A percentile compares a stretch with the other conserved stretches of the same genome.
These are phyloP conservation scores for Withania somnifera DNA, from an alignment of 305 asterid species.

Conservation along the genomic window DNA sequence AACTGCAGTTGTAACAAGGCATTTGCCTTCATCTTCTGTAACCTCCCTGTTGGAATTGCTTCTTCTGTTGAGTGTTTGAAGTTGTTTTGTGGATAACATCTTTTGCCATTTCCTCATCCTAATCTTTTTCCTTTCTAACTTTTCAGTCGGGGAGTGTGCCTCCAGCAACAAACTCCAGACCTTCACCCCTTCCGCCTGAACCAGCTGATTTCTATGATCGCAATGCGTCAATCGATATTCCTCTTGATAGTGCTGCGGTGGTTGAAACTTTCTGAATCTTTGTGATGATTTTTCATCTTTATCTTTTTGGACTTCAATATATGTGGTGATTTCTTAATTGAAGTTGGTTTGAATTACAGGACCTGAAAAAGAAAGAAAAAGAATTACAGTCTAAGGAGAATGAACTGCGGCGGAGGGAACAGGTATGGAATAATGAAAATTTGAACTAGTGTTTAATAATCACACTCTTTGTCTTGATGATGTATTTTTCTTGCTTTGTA, in stretches of 20 bases:
- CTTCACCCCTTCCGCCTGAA: conserved; percentile 87
- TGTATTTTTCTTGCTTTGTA: neutral
- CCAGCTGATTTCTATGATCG: conserved; percentile 89
- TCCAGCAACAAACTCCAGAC: conserved; percentile 61
- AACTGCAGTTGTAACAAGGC: neutral
- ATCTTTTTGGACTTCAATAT: neutral
- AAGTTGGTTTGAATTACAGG: conserved; percentile 22
- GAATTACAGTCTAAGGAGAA: conserved; percentile 79
- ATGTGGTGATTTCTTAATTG: conserved; percentile 1
- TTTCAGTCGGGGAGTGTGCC: conserved; percentile 65
- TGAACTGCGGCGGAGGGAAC: conserved; percentile 71
- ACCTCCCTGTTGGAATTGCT: neutral
- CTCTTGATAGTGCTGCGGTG: conserved; percentile 67
- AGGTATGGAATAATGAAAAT: conserved; percentile 30
- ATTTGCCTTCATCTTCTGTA: neutral
- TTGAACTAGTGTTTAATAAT: neutral
- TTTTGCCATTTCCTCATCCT: neutral
- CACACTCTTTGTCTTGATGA: neutral
- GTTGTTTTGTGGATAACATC: neutral
- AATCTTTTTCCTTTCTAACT: neutral
- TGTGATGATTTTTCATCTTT: neutral
- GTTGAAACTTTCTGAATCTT: neutral
- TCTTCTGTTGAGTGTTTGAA: neutral
- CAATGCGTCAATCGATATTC: conserved; percentile 64
- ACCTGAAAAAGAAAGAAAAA: conserved; percentile 65